Base-by-base conservation (phyloP, 164 flowering plant genomes). In the Brasenia schreberi region DNA sequence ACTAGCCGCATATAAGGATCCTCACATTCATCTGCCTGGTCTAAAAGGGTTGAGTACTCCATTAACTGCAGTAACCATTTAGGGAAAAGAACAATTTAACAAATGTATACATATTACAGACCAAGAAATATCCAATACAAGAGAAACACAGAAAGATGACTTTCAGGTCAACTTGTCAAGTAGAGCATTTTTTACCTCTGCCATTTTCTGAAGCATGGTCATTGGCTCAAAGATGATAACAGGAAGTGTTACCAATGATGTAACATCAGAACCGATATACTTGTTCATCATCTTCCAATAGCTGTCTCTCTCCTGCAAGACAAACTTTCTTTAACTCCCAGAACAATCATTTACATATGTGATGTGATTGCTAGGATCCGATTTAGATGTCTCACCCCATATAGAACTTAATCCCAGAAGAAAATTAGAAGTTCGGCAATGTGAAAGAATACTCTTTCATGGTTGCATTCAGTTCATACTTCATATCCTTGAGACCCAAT, bases 281-380 rank as follows among this genome's bases (percentile, higher is more conserved):
- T 86, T 86, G 18, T 85, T 87, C 96, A 90, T 86, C 96, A 87
- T 87, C 77, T 80, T 90, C 90, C 88, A 90, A 75, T 85, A 82
- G 76, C 90, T 62, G 45, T 90, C 96, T 59, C 93, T 70, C 1
- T 90, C 96, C 96, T 89, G 71, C 10, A 49, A 33, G 39, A 33
- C 10, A 49, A 49, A 49, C 56, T 9, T 49, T 9, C 56, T 49
- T 49, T 49, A 9, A 49, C 56, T 49, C 39, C 39, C 2, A 33
- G 2, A 33, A 33, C 39, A 33, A 33, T 33, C 39, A 33, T 33
- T 33, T 33, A 33, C 0, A 33, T 33, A 33, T 33, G 39, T 33
- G 39, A 33, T 33, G 39, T 33, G 39, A 33, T 33, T 33, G 39
- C 39, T 33, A 33, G 39, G 39, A 33, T 3, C 39, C 39, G 4